Percentiles rank a stretch among this genome's conserved stretches.
These are phyloP conservation scores for Scutellaria baicalensis DNA, from an alignment of 257 asterid genomes.

Conservation along the genomic window DNA sequence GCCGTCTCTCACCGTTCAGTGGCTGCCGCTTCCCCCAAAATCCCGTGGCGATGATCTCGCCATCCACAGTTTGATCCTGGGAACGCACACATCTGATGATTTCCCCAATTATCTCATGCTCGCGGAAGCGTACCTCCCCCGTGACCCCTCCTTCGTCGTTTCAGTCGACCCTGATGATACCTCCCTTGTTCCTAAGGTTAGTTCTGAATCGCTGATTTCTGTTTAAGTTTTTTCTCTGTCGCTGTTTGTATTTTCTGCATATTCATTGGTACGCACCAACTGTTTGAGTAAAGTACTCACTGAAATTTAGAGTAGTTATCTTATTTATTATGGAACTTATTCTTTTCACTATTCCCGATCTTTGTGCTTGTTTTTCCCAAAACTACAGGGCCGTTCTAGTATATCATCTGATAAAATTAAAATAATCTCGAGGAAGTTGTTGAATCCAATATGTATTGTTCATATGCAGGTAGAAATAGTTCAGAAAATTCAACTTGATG, in stretches of 20 bases:
- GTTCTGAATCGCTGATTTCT: background rate
- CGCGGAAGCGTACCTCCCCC: constrained; percentile 76
- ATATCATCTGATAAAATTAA: background rate
- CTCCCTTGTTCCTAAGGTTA: constrained; percentile 56
- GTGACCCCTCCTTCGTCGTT: constrained; percentile 41
- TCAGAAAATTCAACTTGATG: constrained; percentile 73
- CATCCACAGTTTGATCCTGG: constrained; percentile 58
- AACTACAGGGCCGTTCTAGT: background rate
- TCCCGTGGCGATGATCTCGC: constrained; percentile 38
- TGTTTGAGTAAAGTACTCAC: constrained; percentile 41
- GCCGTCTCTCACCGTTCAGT: constrained; percentile 97
- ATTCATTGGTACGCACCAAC: constrained; percentile 12
- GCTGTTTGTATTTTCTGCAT: background rate
- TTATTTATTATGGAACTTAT: background rate
- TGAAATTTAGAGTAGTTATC: background rate
- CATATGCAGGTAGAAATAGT: constrained; percentile 64
- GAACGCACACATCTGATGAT: constrained; percentile 86
- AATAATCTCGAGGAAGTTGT: background rate
- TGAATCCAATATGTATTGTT: background rate
- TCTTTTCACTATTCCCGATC: background rate
- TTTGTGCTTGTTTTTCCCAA: background rate
- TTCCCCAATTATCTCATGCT: constrained; percentile 69
- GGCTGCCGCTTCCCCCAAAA: constrained; percentile 57
- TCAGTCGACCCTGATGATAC: constrained; percentile 34
- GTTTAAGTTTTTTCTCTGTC: background rate